These are phyloP conservation scores for Populus tomentosa DNA, from an alignment of 441 rosid species.

Conservation along the genomic window DNA sequence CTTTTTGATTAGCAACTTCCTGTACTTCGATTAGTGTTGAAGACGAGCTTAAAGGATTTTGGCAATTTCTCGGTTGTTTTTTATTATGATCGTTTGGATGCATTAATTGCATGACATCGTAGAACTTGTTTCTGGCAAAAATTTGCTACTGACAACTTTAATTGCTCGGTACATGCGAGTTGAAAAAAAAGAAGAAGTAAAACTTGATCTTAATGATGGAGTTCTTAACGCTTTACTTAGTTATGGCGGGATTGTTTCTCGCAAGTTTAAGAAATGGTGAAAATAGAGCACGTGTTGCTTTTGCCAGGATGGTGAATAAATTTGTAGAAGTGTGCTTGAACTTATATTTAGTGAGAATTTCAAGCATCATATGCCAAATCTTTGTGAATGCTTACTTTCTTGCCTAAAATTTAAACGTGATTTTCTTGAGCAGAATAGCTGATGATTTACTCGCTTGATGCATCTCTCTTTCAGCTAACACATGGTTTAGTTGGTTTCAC, in stretches of 20 bases:
- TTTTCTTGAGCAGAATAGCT: not conserved
- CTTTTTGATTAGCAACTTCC: not conserved
- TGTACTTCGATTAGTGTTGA: not conserved
- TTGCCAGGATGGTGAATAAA: not conserved
- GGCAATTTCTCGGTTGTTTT: not conserved
- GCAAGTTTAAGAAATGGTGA: not conserved
- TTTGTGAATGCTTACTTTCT: not conserved
- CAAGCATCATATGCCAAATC: not conserved
- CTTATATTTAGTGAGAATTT: not conserved
- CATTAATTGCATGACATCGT: not conserved
- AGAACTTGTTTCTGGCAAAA: not conserved
- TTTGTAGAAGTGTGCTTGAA: not conserved
- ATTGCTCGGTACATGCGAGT: not conserved
- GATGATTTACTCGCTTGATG: slow-evolving; percentile 1
- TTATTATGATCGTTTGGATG: not conserved
- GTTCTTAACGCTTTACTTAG: not conserved
- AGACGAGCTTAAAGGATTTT: not conserved
- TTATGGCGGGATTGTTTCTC: not conserved
- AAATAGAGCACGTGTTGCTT: not conserved
- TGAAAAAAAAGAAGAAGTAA: not conserved
- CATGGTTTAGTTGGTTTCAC: slow-evolving; percentile 82
- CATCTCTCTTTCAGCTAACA: slow-evolving; percentile 51
- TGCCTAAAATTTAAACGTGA: not conserved
- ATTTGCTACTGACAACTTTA: not conserved
- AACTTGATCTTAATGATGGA: not conserved